A percentile compares a stretch with the other conserved stretches of the same genome.
Conservation (phyloP, 441 rosid genomes). For the Populus trichocarpa region DNA sequence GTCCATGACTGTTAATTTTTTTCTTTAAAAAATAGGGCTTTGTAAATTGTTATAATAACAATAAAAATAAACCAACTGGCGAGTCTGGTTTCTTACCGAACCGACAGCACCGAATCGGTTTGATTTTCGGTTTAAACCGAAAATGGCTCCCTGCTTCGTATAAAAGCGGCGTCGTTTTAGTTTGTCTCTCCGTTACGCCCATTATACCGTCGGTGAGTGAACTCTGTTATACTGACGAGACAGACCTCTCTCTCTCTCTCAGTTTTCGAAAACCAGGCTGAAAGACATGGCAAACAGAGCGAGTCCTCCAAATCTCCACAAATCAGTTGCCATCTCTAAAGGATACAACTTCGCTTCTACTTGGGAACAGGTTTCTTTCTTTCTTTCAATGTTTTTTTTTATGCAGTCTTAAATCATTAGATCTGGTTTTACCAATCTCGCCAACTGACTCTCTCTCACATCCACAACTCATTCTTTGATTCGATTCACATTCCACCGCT, state of each 20-base stretch:
- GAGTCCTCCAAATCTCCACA: slow-evolving; percentile 52
- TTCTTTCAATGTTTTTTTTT: background rate
- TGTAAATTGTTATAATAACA: background rate
- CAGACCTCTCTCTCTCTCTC: background rate
- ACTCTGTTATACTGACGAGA: background rate
- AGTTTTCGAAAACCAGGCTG: background rate
- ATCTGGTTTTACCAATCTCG: background rate
- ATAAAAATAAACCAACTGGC: background rate
- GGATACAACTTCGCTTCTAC: slow-evolving; percentile 97
- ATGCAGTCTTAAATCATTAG: background rate
- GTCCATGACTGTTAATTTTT: no score
- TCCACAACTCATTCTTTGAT: background rate
- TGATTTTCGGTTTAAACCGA: background rate
- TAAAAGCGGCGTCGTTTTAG: background rate
- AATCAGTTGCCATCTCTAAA: slow-evolving; percentile 81
- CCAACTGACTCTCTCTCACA: background rate
- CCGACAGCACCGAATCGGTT: background rate
- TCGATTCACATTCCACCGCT: background rate
- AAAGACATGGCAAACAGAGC: slow-evolving; percentile 48
- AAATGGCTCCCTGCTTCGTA: background rate
- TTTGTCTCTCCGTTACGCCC: background rate
- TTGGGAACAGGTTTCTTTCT: slow-evolving; percentile 82
- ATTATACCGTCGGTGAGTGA: background rate
- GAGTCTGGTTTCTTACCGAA: background rate
- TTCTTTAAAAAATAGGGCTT: background rate